A percentile compares a stretch with the other conserved stretches of the same genome.
Conservation (phyloP, 768 basidiomycete genomes). For the Clitopilus passeckerianus region DNA sequence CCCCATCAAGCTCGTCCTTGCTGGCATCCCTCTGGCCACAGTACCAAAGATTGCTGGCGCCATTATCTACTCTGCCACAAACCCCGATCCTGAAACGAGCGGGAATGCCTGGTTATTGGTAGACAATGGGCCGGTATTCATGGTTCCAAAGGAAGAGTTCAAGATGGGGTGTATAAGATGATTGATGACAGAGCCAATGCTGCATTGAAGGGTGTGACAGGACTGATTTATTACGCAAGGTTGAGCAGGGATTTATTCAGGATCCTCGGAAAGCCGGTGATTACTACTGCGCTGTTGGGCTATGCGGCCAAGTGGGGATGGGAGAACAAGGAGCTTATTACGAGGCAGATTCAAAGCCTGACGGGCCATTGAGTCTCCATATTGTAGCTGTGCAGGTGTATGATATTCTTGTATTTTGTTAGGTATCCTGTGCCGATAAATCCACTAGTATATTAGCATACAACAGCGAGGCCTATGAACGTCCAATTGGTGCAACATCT, state of each 20-base stretch:
- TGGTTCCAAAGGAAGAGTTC: slow-evolving; percentile 41
- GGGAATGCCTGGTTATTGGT: slow-evolving; percentile 43
- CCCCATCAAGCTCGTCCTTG: slow-evolving; percentile 33
- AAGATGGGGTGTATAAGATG: slow-evolving; percentile 46
- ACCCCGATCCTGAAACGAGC: slow-evolving; percentile 36
- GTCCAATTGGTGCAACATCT: neutral
- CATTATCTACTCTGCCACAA: slow-evolving; percentile 46
- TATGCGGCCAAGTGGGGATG: slow-evolving; percentile 22
- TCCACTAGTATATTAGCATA: neutral
- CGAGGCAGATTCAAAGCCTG: slow-evolving; percentile 5
- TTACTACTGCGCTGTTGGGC: slow-evolving; percentile 14
- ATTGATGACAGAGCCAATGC: slow-evolving; percentile 37
- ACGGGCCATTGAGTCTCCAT: neutral
- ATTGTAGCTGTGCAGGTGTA: neutral
- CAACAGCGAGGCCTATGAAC: neutral
- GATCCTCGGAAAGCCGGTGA: slow-evolving; percentile 20
- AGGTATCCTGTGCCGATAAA: neutral
- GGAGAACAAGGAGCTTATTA: slow-evolving; percentile 17
- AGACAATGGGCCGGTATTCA: slow-evolving; percentile 46
- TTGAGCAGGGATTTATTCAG: slow-evolving; percentile 23
- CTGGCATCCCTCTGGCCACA: slow-evolving; percentile 45
- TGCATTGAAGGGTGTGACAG: slow-evolving; percentile 16
- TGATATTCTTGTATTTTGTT: neutral
- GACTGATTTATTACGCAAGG: slow-evolving; percentile 20
- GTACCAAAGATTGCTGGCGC: slow-evolving; percentile 44